phyloP scores from a whole-genome alignment of 805 yeast genomes.

The Torulaspora franciscae region DNA sequence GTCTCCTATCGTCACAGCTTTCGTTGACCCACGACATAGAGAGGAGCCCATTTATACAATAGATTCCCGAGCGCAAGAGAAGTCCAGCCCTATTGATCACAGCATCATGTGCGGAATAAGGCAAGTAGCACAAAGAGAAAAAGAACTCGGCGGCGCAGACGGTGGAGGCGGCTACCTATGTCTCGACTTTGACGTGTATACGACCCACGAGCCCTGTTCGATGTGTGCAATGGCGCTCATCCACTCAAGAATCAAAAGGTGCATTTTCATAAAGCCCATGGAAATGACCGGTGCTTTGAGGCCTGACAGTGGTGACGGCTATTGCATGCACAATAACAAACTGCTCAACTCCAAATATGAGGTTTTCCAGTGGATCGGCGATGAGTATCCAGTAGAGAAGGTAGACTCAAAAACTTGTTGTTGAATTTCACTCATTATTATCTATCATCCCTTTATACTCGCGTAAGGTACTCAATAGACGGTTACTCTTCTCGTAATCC shows the following conservation, averaged over 20 bases:
- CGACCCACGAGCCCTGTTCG: slow-evolving; percentile 93
- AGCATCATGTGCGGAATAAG: slow-evolving; percentile 70
- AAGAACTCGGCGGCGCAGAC: slow-evolving; percentile 9
- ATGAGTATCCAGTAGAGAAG: slow-evolving; percentile 24
- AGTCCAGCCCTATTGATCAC: slow-evolving; percentile 57
- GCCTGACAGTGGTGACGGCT: slow-evolving; percentile 56
- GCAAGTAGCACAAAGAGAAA: slow-evolving; percentile 55
- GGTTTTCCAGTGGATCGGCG: slow-evolving; percentile 65
- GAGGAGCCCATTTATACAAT: slow-evolving; percentile 35
- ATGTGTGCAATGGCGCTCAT: slow-evolving; percentile 97
- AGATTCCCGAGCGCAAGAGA: slow-evolving; percentile 38
- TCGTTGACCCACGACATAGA: slow-evolving; percentile 54
- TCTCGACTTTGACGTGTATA: slow-evolving; percentile 68
- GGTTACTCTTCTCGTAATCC: not conserved
- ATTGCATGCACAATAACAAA: slow-evolving; percentile 68
- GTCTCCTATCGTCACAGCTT: slow-evolving; percentile 52
- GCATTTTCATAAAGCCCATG: slow-evolving; percentile 54
- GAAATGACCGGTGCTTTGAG: slow-evolving; percentile 51
- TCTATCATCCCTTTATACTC: slow-evolving; percentile 5
- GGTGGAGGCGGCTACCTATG: slow-evolving; percentile 54
- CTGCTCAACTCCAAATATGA: slow-evolving; percentile 85
- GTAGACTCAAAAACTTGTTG: slow-evolving; percentile 30
- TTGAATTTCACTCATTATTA: slow-evolving; percentile 5
- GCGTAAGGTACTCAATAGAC: not conserved
- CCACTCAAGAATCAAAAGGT: slow-evolving; percentile 75